A percentile compares a stretch with the other conserved stretches of the same genome.
Evolutionary conservation across 1,284 basidiomycete species (phyloP).

Genomic region (Spongispora temasekensis): DNA sequence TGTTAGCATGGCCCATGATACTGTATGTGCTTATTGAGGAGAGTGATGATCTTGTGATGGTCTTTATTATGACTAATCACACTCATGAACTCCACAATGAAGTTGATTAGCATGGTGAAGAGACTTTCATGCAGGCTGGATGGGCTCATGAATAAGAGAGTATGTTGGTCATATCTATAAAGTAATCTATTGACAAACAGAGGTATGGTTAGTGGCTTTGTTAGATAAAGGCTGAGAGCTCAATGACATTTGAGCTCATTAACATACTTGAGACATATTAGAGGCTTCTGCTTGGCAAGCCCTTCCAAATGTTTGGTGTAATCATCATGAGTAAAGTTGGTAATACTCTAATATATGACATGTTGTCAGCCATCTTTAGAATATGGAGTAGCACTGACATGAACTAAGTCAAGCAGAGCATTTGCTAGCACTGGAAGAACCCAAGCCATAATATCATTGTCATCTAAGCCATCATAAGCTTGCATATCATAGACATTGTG

Average conservation of each 20-base stretch:
- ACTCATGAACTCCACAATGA: background rate
- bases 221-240: background rate
- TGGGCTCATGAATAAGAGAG: background rate
- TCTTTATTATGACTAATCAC: background rate
- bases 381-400: background rate
- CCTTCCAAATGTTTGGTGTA: background rate
- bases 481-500: background rate
- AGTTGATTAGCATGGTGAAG: background rate
- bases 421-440: background rate
- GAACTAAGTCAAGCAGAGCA: background rate
- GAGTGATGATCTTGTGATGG: background rate
- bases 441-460: background rate
- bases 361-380: background rate
- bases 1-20: background rate
- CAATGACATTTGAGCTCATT: too few relatives aligned
- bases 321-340: background rate
- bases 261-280: background rate
- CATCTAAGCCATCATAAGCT: background rate
- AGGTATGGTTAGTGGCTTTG: background rate
- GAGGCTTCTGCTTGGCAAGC: background rate
- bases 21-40: background rate
- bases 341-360: background rate
- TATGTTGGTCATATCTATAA: background rate
- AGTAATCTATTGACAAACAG: background rate
- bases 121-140: background rate